Base-by-base conservation (phyloP, 2,329 filamentous ascomycete genomes). In the Ambrosiella beaveri region DNA sequence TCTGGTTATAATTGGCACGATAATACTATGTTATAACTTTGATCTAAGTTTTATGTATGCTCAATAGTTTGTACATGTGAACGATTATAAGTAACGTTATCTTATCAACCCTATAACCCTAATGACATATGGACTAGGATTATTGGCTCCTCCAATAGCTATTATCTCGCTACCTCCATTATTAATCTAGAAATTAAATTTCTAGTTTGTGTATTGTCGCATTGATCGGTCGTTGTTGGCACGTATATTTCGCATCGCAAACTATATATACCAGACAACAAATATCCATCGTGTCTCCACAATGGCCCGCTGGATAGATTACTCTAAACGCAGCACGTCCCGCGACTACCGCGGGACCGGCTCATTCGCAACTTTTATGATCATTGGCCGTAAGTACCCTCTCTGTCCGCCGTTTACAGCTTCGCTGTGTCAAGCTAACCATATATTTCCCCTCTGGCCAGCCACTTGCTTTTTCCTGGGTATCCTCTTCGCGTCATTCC, bases 401-500 rank as follows among this genome's bases (percentile, higher is more conserved):
- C 41, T 44, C 19, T 5, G 12, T 45, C 59, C 7, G 44, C 37
- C 17, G 11, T 19, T 7, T 15, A 54, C 61, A 61, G 57, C 54
- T 56, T 36, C 53, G 27, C 13, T 15, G 40, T 35, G 6, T 19
- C 35, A 36, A 36, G 58, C 60, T 57, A 36, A 56, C 39, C 19
- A 38, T 35, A 15, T 5, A 2, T n/a, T 39, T 15, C 36, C 36
- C 47, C 57, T 64, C 19, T 36, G 4, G 35, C 37, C 65, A 90
- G 86, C 86, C 63, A 89, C 86, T 63, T 95, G 88, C 71, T 98
- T 98, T 80, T 95, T 97, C 80, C 85, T 98, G 63, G 93, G 93
- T 65, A 89, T 97, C 70, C 84, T 98, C 71, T 98, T 97, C 79
- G 89, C 89, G 65, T 83, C 84, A 62, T 94, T 97, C 72, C 90